Base-by-base conservation (phyloP, 257 asterid species). In the Nicotiana benthamiana region DNA sequence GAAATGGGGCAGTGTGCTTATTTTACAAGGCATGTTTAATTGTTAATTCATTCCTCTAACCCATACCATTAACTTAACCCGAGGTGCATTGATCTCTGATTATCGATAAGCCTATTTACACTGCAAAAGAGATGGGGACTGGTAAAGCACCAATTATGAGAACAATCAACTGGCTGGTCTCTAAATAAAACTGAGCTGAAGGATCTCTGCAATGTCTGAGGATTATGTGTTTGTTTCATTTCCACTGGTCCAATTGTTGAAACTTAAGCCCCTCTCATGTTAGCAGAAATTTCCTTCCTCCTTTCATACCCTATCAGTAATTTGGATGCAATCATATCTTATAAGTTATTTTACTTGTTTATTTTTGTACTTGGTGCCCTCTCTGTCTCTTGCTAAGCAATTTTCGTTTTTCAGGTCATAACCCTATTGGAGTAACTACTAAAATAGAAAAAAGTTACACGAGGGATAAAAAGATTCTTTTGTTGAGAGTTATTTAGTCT, bases 391-490 rank as follows among this genome's bases (percentile, higher is more conserved):
- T 79, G 43, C 17, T 54, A 79, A 28, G 20, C 51, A 24, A 18
- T 79, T 43, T 79, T 79, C 61, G 26, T 24, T 51, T 43, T 79
- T 51, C 77, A 79, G 77, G 82, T 79, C 53, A 63, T 70, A 79
- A 53, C 66, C 77, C 30, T 63, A 64, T 65, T 79, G 53, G 53
- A 17, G 64, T 79, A 79, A 79, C 51, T 48, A 32, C 77, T 64
- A 27, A 36, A 79, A 26, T 53, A 43, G 57, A 46, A 30, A 63
- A 9, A 64, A 79, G 30, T 79, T 53, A 9, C 1, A 34, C 10
- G 60, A 43, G 68, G 80, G 43, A 43, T 53, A 12, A 54, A 51
- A 36, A 63, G 36, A 66, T 80, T 80, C 62, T 40, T 59, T 72
- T 53, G 54, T 75, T 30, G 46, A 74, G 52, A 64, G 66, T 56